Conservation (phyloP, 176 grass and related monocot genomes). For the Luzula sylvatica region DNA sequence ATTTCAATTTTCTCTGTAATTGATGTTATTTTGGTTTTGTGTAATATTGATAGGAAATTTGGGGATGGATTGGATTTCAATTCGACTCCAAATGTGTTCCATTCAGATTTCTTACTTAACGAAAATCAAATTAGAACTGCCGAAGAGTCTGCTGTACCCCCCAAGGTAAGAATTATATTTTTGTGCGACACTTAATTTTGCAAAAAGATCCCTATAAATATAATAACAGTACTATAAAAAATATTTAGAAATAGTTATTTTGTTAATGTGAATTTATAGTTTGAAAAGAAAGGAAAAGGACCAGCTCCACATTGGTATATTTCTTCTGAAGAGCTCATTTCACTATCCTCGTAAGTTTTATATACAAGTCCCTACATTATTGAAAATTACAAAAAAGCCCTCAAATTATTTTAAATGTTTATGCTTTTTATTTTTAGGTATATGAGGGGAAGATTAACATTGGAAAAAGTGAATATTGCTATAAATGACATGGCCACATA, state of each 20-base stretch:
- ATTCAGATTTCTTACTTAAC: slow-evolving; percentile 3
- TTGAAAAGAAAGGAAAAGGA: slow-evolving; percentile 58
- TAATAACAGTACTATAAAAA: too few relatives aligned
- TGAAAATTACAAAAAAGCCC: too few relatives aligned
- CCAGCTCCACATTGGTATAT: slow-evolving; percentile 78
- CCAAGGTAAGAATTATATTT: slow-evolving; percentile 44
- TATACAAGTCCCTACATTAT: slow-evolving; percentile 1
- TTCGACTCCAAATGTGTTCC: slow-evolving; percentile 24
- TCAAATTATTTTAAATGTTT: background rate
- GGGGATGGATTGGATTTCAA: slow-evolving; percentile 30
- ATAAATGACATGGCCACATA: slow-evolving; percentile 80
- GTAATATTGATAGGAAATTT: slow-evolving; percentile 25
- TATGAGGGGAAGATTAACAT: slow-evolving; percentile 85
- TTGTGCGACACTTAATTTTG: background rate
- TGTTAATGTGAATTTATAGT: slow-evolving; percentile 13
- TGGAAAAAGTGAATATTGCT: slow-evolving; percentile 90
- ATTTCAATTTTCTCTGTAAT: slow-evolving; percentile 18
- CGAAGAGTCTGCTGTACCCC: slow-evolving; percentile 62
- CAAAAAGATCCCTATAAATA: background rate
- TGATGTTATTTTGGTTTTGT: slow-evolving; percentile 5
- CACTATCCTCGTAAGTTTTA: slow-evolving; percentile 64
- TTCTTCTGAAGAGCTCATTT: slow-evolving; percentile 64
- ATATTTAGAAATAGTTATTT: slow-evolving; percentile 11
- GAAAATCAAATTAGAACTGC: slow-evolving; percentile 32
- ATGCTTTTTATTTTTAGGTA: slow-evolving; percentile 38